Percentiles rank a stretch among this genome's conserved stretches.
Conservation (phyloP, 1,284 basidiomycete species). For the Cryptococcus maquisensis region DNA sequence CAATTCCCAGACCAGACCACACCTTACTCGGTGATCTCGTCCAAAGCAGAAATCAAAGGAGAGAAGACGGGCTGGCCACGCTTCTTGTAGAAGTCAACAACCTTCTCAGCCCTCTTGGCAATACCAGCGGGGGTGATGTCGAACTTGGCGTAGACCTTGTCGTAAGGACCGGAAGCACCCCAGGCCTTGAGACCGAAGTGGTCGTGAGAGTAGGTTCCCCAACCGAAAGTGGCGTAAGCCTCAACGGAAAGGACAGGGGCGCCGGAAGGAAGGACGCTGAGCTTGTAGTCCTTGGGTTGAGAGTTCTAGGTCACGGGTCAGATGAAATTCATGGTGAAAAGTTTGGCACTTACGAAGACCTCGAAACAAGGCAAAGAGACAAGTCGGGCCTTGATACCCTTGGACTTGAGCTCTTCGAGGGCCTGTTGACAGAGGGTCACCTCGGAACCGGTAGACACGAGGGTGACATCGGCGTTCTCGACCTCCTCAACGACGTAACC, state of each 20-base stretch:
- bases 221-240: slow-evolving; percentile 70
- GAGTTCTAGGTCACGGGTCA: slow-evolving; percentile 52
- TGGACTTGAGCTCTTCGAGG: slow-evolving; percentile 65
- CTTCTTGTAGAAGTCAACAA: slow-evolving; percentile 81
- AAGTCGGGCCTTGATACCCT: slow-evolving; percentile 75
- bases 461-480: slow-evolving; percentile 67
- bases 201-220: slow-evolving; percentile 85
- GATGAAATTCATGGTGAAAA: neutral
- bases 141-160: slow-evolving; percentile 74
- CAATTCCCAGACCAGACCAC: neutral
- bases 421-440: slow-evolving; percentile 82
- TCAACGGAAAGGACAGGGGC: slow-evolving; percentile 87
- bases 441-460: slow-evolving; percentile 86
- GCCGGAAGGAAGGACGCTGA: slow-evolving; percentile 80
- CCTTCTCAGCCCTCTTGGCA: slow-evolving; percentile 74
- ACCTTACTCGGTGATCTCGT: slow-evolving; percentile 33
- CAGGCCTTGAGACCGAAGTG: slow-evolving; percentile 74
- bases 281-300: slow-evolving; percentile 73
- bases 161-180: slow-evolving; percentile 86
- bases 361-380: slow-evolving; percentile 87
- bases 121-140: slow-evolving; percentile 73
- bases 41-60: slow-evolving; percentile 59
- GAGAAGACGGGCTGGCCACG: slow-evolving; percentile 68
- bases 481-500: slow-evolving; percentile 86
- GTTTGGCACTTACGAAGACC: slow-evolving; percentile 57